A percentile compares a stretch with the other conserved stretches of the same genome.
Conservation (phyloP, 306 rosid genomes). For the Purshia tridentata region DNA sequence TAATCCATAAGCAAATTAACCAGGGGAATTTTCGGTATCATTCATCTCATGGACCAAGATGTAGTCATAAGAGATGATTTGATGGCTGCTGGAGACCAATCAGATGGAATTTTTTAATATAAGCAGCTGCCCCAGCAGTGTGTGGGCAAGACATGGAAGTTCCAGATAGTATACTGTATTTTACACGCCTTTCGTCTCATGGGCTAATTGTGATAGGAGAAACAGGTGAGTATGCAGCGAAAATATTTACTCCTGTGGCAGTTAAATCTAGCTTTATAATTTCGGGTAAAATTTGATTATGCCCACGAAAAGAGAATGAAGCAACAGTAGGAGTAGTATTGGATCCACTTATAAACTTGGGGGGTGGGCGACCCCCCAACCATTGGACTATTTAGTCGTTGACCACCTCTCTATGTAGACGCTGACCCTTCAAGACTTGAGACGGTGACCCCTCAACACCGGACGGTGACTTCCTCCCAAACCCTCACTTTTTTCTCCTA, state of each 20-base stretch:
- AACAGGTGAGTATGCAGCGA: constrained; percentile 31
- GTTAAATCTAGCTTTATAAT: constrained; percentile 40
- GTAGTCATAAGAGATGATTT: constrained; percentile 36
- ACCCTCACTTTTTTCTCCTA: too few species aligned
- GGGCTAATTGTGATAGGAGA: not conserved
- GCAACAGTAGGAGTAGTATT: constrained; percentile 33
- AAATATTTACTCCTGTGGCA: constrained; percentile 39
- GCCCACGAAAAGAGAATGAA: constrained; percentile 42
- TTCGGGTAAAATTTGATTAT: constrained; percentile 23
- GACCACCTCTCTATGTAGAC: too few species aligned
- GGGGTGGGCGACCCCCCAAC: too few species aligned
- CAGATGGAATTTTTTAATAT: constrained; percentile 32
- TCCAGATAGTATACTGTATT: constrained; percentile 35
- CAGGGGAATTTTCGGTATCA: constrained; percentile 8
- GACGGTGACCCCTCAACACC: too few species aligned
- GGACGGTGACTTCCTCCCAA: too few species aligned
- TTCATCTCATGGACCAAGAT: constrained; percentile 35
- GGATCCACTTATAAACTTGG: too few species aligned
- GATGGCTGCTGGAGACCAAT: constrained; percentile 38
- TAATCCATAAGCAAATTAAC: constrained; percentile 31
- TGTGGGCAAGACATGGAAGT: constrained; percentile 46
- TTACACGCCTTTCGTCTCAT: constrained; percentile 16
- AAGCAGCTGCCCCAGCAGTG: constrained; percentile 31
- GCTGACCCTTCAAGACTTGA: too few species aligned
- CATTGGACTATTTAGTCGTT: too few species aligned